A percentile compares a stretch with the other conserved stretches of the same genome.
Conservation (phyloP, 1,139 yeast species). For the Pichia sp. region DNA sequence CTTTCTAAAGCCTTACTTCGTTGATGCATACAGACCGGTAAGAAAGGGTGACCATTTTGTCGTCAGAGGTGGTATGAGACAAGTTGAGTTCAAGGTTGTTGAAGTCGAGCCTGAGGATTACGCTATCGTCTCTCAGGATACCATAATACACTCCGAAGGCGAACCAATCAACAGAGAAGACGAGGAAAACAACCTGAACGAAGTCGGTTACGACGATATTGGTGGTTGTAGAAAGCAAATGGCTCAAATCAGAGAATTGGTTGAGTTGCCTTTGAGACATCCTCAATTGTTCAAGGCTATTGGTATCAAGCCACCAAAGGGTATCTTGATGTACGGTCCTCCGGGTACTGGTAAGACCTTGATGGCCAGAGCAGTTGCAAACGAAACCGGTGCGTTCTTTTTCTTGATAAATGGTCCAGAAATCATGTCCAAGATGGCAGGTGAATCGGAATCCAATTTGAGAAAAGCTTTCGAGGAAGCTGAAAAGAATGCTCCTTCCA, state of each 20-base stretch:
- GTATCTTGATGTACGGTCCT: conserved; percentile 96
- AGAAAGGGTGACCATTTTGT: conserved; percentile 96
- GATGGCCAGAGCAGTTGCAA: conserved; percentile 99
- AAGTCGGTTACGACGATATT: conserved; percentile 97
- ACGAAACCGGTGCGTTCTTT: conserved; percentile 98
- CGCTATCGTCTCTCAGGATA: conserved; percentile 98
- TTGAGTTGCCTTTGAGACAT: conserved; percentile 93
- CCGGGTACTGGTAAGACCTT: conserved; percentile 99
- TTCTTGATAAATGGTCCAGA: conserved; percentile 99
- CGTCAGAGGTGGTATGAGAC: conserved; percentile 98
- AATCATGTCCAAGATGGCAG: conserved; percentile 99
- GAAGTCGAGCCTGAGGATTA: conserved; percentile 97
- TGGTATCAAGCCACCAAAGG: conserved; percentile 97
- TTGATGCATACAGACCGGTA: conserved; percentile 98
- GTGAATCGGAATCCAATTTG: conserved; percentile 95
- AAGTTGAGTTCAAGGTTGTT: conserved; percentile 96
- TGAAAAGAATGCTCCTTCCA: conserved; percentile 96
- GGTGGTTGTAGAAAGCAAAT: conserved; percentile 99
- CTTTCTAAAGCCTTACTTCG: conserved; percentile 94
- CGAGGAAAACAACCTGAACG: conserved; percentile 92
- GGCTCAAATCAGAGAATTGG: conserved; percentile 97
- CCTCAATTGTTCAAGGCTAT: conserved; percentile 95
- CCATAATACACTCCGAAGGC: conserved; percentile 97
- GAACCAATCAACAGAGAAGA: conserved; percentile 99
- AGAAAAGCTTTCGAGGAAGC: conserved; percentile 99